Evolutionary conservation across 176 grass and related monocot genomes (phyloP).

Genomic region (Chrysopogon serrulatus): DNA sequence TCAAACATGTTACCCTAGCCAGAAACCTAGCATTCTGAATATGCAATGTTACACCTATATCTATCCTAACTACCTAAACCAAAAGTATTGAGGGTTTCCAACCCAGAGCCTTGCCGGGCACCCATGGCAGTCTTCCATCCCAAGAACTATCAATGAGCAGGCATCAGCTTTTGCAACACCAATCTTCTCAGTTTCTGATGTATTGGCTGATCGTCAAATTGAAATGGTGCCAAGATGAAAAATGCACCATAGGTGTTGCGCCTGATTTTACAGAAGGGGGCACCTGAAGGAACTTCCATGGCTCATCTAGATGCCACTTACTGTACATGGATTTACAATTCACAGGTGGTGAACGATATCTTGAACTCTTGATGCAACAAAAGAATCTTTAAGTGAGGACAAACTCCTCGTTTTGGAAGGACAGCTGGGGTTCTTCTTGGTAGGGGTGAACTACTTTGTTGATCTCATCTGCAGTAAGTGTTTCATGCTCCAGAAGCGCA

Average conservation of each 20-base stretch:
- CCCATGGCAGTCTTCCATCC: slow-evolving; percentile 6
- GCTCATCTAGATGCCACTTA: slow-evolving; percentile 15
- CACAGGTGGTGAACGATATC: slow-evolving; percentile 2
- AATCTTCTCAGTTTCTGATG: slow-evolving; percentile 11
- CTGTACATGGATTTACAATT: slow-evolving; percentile 82
- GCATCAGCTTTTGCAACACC: not conserved
- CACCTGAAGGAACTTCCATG: slow-evolving; percentile 7
- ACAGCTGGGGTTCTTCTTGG: slow-evolving; percentile 55
- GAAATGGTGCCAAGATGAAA: slow-evolving; percentile 3
- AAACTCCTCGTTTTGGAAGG: slow-evolving; percentile 70
- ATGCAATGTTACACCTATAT: slow-evolving; percentile 27
- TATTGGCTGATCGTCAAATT: not conserved
- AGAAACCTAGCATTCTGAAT: slow-evolving; percentile 21
- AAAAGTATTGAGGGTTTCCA: slow-evolving; percentile 8
- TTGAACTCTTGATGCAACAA: slow-evolving; percentile 22
- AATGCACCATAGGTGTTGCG: slow-evolving; percentile 24
- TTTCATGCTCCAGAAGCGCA: slow-evolving; percentile 91
- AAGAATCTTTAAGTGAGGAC: slow-evolving; percentile 36
- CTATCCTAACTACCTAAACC: slow-evolving; percentile 38
- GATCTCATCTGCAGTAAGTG: slow-evolving; percentile 87
- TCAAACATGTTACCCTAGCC: slow-evolving; percentile 1
- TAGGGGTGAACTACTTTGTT: slow-evolving; percentile 65
- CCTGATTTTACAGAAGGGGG: slow-evolving; percentile 6
- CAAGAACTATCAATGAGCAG: not conserved
- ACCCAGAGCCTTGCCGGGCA: not conserved